These are phyloP conservation scores for Leccinum sublutescens DNA, from an alignment of 768 basidiomycete genomes.

Conservation along the genomic window DNA sequence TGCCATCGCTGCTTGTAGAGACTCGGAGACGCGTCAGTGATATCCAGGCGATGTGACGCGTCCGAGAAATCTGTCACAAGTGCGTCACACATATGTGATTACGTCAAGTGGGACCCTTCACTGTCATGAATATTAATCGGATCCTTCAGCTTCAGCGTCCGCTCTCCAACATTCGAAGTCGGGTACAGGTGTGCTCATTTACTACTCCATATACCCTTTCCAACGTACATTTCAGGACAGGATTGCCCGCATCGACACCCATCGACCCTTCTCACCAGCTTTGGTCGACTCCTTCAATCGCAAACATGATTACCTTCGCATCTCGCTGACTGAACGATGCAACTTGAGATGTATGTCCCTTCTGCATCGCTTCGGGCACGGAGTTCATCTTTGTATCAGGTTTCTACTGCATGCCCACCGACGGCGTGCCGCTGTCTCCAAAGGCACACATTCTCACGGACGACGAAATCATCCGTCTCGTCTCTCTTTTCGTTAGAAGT, in stretches of 20 bases:
- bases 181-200: conserved; percentile 20
- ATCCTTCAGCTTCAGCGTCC: conserved; percentile 11
- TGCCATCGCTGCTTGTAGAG: conserved; percentile 20
- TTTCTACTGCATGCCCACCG: conserved; percentile 89
- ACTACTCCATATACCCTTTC: not conserved
- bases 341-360: conserved; percentile 71
- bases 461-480: conserved; percentile 71
- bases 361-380: not conserved
- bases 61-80: conserved; percentile 13
- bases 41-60: conserved; percentile 20
- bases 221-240: conserved; percentile 40
- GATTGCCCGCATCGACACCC: conserved; percentile 54
- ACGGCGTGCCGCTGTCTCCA: conserved; percentile 76
- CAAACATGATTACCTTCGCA: conserved; percentile 83
- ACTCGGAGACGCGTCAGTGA: conserved; percentile 23
- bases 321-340: conserved; percentile 83
- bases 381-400: conserved; percentile 41
- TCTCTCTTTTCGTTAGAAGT: conserved; percentile 71
- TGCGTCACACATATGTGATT: not conserved
- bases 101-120: not conserved
- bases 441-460: conserved; percentile 67
- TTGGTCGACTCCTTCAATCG: conserved; percentile 68
- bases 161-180: conserved; percentile 15
- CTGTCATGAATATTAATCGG: conserved; percentile 14
- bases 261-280: conserved; percentile 46